Evolutionary conservation across 177 flowering plant genomes (phyloP).

Genomic region (Tripterygium wilfordii): DNA sequence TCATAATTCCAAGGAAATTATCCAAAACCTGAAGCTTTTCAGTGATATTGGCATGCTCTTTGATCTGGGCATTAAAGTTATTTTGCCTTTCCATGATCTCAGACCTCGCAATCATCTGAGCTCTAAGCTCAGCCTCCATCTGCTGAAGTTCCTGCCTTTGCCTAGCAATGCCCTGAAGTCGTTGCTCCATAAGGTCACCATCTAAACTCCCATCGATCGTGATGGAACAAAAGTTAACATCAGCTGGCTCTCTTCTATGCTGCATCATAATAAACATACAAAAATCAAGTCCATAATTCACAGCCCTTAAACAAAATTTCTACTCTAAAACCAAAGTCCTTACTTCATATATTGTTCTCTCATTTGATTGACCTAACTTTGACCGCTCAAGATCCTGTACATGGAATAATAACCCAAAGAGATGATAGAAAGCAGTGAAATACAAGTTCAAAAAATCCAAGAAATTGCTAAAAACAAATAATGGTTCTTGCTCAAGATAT

Average conservation of each 20-base stretch:
- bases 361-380: constrained; percentile 67
- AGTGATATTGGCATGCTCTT: constrained; percentile 57
- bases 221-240: constrained; percentile 65
- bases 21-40: constrained; percentile 69
- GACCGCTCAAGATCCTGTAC: constrained; percentile 59
- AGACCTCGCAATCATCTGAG: constrained; percentile 63
- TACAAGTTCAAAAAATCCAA: no score
- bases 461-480: no score
- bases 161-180: constrained; percentile 48
- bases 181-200: constrained; percentile 61
- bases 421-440: no score
- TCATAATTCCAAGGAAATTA: no score
- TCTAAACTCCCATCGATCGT: constrained; percentile 49
- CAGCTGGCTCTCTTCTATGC: constrained; percentile 60
- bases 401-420: not conserved
- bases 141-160: constrained; percentile 78
- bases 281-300: constrained; percentile 19
- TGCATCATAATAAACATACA: constrained; percentile 50
- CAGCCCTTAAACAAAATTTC: not conserved
- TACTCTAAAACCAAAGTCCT: constrained; percentile 13
- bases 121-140: constrained; percentile 78
- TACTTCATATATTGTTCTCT: constrained; percentile 86
- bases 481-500: no score
- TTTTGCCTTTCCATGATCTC: constrained; percentile 66
- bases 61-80: constrained; percentile 56